Evolutionary conservation across 768 basidiomycete genomes (phyloP), one percentile per base, ranked within the genome.

Genomic region (Mycena capillaripes): DNA sequence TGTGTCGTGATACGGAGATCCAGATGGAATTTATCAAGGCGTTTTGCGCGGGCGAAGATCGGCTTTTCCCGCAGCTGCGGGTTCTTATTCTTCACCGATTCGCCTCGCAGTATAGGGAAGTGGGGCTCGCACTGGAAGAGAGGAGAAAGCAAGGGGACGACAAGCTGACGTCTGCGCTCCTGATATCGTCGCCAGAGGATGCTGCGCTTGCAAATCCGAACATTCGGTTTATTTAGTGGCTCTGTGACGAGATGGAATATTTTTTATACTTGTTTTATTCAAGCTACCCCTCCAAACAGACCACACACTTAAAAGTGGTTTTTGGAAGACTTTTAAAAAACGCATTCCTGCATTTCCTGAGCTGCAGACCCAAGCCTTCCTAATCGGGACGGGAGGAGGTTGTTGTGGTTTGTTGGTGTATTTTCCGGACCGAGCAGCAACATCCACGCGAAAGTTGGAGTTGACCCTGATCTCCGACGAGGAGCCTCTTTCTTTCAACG

Each of bases 401-500:
- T 7, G 34, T 65, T 53, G 63, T 55, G 34, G 40, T 44, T 34
- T 62, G 42, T 27, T 61, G 34, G 30, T 34, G 3, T 58, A 25
- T 27, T 38, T 8, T 16, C 38, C 62, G 70, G 57, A 52, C 63
- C 57, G 57, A 70, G 44, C 32, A 62, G 38, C 46, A n/a, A 48
- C 17, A 42, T 30, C 68, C 63, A 69, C 68, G 69, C 62, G 62
- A 52, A 64, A 57, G 69, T 70, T 70, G 69, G 69, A 64, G 56
- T 70, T 58, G 17, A 14, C n/a, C 55, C 17, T 40, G 62, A 70
- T 52, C 56, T 53, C 63, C 62, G 63, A 69, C 69, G 57, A 58
- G 68, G 71, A 72, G 71, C 30, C 40, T 60, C 68, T 76, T 77
- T 73, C 58, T 76, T 71, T 72, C 71, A 69, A 66, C 78, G 77